Base-by-base conservation (phyloP, 1,284 basidiomycete genomes). In the Athelia psychrophila region DNA sequence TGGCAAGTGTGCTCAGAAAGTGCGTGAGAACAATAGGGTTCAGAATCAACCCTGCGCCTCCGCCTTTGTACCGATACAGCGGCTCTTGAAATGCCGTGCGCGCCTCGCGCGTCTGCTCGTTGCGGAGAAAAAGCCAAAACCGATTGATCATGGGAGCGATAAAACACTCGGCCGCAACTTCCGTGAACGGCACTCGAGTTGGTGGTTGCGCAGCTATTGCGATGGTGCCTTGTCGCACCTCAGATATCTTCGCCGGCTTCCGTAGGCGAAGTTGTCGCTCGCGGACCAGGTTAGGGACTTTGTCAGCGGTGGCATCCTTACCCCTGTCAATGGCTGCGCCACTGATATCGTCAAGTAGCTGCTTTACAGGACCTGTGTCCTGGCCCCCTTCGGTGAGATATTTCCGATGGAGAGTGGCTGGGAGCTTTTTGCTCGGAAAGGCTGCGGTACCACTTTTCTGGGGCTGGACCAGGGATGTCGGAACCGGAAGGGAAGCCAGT, bases 101-200 rank as follows among this genome's bases (percentile, higher is more conserved):
- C 45, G 81, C 77, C 62, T 93, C 90, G 25, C 89, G 78, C 8
- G 80, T 78, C 57, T 88, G 81, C 60, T 91, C 86, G 60, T 95
- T 91, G 15, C 89, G 82, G 42, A 95, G 80, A 68, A 93, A 91
- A n/a, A 80, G 65, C 91, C 93, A 96, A 69, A 98, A 96, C 8
- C 88, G 84, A 60, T 93, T 91, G 65, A 98, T 80, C 27, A 98
- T 74, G 0, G 96, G 96, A 51, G 88, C 82, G 49, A 97, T 80
- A 69, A 96, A 97, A 67, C 72, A 86, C 62, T 93, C 91, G 1
- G 89, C 89, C 0, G 92, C 92, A 23, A 96, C 72, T 44, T 83
- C 77, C n/a, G 81, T 84, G 70, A 89, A 95, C 38, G 58, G 35
- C 16, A 20, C 35, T 35, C 18, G 32, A 23, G 30, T 33, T 40